Evolutionary conservation across 139 green algal species (phyloP).

Genomic region (Auxenochlorella pyrenoidosa): DNA sequence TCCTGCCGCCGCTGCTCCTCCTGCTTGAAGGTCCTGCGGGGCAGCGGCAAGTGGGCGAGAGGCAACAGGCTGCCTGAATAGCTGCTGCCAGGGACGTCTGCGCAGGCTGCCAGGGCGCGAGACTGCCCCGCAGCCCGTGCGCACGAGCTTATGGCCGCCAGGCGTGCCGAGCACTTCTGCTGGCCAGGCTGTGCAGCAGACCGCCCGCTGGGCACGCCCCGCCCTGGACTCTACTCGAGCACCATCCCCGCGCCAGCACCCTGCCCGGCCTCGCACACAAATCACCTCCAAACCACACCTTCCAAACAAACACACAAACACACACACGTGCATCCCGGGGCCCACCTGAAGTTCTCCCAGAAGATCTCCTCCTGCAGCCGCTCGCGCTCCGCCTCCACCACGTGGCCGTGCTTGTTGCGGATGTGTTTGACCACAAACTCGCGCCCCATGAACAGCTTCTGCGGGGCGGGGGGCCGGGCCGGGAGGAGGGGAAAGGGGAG

Average conservation of each 20-base stretch:
- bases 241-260: too few species aligned
- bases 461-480: neutral
- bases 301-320: too few species aligned
- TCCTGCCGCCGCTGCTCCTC: constrained; percentile 46
- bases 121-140: too few species aligned
- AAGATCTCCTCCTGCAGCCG: constrained; percentile 50
- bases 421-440: constrained; percentile 95
- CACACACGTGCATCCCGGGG: too few species aligned
- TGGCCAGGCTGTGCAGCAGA: too few species aligned
- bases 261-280: neutral
- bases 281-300: too few species aligned
- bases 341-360: constrained; percentile 49
- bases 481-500: neutral
- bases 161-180: too few species aligned
- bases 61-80: neutral
- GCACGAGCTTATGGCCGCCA: too few species aligned
- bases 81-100: too few species aligned
- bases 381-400: constrained; percentile 68
- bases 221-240: too few species aligned
- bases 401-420: constrained; percentile 80
- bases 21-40: constrained; percentile 28
- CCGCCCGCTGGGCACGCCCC: too few species aligned
- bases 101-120: too few species aligned
- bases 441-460: constrained; percentile 80
- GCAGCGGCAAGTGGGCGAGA: neutral